Evolutionary conservation across 2,329 filamentous ascomycete species (phyloP).

Genomic region (Corniculantispora saksenae): DNA sequence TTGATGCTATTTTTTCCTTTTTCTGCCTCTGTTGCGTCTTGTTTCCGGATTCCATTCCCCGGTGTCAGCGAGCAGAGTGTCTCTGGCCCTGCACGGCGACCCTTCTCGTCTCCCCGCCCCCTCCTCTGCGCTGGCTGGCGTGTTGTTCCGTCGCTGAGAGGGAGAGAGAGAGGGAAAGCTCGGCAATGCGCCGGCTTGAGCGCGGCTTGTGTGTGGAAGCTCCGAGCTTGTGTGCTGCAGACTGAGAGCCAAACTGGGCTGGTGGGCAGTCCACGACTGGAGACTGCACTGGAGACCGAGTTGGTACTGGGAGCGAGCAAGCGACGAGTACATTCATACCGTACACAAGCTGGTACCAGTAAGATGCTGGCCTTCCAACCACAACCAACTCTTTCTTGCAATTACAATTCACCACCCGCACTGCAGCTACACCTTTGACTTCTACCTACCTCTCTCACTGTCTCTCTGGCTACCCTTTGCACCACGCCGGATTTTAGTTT

Average conservation of each 20-base stretch:
- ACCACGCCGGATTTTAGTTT: background rate
- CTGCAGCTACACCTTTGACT: no score
- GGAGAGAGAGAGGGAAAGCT: background rate
- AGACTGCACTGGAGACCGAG: background rate
- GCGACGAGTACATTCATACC: no score
- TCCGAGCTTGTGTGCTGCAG: conserved; percentile 13
- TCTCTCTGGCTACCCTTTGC: background rate
- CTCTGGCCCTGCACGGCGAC: background rate
- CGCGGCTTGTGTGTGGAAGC: conserved; percentile 6
- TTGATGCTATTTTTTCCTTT: background rate
- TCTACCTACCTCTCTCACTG: no score
- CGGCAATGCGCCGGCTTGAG: conserved; percentile 17
- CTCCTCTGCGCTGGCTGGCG: conserved; percentile 7
- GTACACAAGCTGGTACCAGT: no score
- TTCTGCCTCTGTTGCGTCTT: background rate
- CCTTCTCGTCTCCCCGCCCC: background rate
- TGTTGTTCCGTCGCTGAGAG: no score
- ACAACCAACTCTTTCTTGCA: background rate
- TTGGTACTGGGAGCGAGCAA: no score
- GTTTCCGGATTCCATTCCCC: background rate
- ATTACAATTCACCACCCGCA: no score
- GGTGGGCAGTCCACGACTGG: background rate
- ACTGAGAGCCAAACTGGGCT: background rate
- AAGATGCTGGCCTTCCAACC: no score
- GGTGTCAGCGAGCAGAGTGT: background rate